Evolutionary conservation across 371 early-diverging fungal genomes (phyloP).

Genomic region (Mucor plumbeus): DNA sequence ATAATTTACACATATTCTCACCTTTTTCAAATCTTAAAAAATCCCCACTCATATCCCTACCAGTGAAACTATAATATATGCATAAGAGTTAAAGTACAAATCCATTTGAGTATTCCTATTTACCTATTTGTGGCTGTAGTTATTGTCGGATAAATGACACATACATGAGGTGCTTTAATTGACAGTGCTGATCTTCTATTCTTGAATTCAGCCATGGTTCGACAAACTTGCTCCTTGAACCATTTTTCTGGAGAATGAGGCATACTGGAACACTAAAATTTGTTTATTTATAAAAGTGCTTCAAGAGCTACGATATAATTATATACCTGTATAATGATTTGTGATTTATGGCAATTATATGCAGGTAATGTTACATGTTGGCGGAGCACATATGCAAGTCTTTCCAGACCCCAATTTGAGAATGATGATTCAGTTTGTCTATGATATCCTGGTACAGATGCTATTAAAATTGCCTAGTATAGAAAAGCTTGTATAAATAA

Average conservation of each 20-base stretch:
- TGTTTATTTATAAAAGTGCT: background rate
- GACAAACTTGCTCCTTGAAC: constrained; percentile 1
- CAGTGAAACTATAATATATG: constrained; percentile 3
- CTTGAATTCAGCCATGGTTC: constrained; percentile 6
- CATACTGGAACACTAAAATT: constrained; percentile 10
- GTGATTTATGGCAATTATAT: background rate
- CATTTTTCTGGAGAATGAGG: constrained; percentile 14
- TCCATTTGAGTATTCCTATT: no score
- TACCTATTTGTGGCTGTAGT: constrained; percentile 8
- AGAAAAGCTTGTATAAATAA: no score
- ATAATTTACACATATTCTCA: background rate
- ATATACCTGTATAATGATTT: constrained; percentile 10
- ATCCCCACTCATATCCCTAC: constrained; percentile 1
- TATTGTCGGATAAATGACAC: constrained; percentile 11
- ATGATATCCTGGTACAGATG: constrained; percentile 16
- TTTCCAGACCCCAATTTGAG: constrained; percentile 4
- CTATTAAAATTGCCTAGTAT: constrained; percentile 7
- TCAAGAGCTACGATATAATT: background rate
- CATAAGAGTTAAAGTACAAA: background rate
- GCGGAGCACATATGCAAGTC: constrained; percentile 4
- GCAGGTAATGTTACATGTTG: background rate
- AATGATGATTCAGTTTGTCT: background rate
- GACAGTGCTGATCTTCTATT: background rate
- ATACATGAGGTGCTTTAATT: background rate
- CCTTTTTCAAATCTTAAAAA: constrained; percentile 17